A percentile compares a stretch with the other conserved stretches of the same genome.
Conservation (phyloP, 1,284 basidiomycete species). For the Mixia osmundae region DNA sequence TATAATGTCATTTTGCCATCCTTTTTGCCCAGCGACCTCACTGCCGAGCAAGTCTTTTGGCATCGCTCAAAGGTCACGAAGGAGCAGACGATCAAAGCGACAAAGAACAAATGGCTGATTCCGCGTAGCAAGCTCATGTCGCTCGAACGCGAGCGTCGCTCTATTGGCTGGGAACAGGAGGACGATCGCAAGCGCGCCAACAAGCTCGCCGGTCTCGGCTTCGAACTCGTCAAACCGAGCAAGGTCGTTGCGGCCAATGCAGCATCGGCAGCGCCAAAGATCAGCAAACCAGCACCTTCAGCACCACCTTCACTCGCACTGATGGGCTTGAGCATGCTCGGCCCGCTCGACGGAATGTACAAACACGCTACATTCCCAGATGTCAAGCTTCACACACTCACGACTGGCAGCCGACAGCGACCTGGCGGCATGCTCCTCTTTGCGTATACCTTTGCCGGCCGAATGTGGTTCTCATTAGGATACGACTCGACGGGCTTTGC, state of each 20-base stretch:
- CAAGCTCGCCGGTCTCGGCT: not conserved
- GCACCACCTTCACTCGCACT: constrained; percentile 30
- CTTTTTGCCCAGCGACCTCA: constrained; percentile 26
- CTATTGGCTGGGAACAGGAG: constrained; percentile 39
- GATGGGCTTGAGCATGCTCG: constrained; percentile 47
- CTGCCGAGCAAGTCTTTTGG: constrained; percentile 34
- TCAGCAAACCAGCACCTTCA: constrained; percentile 2
- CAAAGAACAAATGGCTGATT: constrained; percentile 36
- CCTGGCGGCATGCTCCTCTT: constrained; percentile 46
- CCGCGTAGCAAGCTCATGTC: constrained; percentile 40
- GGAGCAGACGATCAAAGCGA: constrained; percentile 35
- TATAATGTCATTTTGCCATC: constrained; percentile 51
- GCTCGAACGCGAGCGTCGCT: constrained; percentile 33
- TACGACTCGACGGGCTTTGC: constrained; percentile 50
- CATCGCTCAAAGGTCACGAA: constrained; percentile 43
- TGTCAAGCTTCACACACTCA: constrained; percentile 33
- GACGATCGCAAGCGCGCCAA: constrained; percentile 30
- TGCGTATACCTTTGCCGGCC: constrained; percentile 45
- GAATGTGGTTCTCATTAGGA: constrained; percentile 45
- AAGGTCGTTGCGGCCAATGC: not conserved
- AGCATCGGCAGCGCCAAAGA: not conserved
- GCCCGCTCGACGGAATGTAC: constrained; percentile 54
- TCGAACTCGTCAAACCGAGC: not conserved
- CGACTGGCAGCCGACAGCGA: constrained; percentile 50
- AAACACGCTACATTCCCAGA: constrained; percentile 35